Evolutionary conservation across 441 rosid genomes (phyloP).

Genomic region (Pelargonium exstipulatum): DNA sequence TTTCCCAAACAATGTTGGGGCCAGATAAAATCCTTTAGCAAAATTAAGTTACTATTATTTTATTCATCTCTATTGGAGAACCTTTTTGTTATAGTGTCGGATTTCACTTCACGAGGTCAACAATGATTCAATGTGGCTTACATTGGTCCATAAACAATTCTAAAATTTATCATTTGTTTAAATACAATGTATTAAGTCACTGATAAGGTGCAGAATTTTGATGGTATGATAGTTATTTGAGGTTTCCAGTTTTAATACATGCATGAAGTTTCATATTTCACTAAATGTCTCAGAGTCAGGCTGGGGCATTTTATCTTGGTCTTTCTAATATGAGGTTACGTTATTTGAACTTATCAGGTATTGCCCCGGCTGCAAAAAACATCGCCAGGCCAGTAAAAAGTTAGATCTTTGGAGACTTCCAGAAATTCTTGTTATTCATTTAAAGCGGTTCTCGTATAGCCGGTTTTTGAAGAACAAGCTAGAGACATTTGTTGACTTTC

Average conservation of each 20-base stretch:
- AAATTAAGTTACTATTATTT: background rate
- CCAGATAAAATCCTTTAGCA: too few species aligned
- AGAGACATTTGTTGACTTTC: slow-evolving; percentile 70
- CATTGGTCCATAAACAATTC: background rate
- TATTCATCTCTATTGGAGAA: background rate
- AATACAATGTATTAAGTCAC: background rate
- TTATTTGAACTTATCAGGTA: slow-evolving; percentile 38
- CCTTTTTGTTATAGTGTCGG: background rate
- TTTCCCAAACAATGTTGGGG: too few species aligned
- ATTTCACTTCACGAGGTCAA: background rate
- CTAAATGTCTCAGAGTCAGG: background rate
- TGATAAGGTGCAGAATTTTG: background rate
- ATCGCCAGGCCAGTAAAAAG: slow-evolving; percentile 65
- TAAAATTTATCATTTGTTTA: background rate
- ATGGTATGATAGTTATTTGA: background rate
- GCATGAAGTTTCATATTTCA: slow-evolving; percentile 5
- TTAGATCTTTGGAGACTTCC: slow-evolving; percentile 81
- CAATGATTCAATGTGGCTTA: background rate
- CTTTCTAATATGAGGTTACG: slow-evolving; percentile 23
- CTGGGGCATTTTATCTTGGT: slow-evolving; percentile 13
- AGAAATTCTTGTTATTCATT: slow-evolving; percentile 65
- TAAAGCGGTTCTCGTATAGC: slow-evolving; percentile 69
- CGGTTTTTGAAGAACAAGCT: slow-evolving; percentile 63
- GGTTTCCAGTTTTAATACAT: background rate
- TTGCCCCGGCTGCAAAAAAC: slow-evolving; percentile 70